Evolutionary conservation across 495 filamentous ascomycete species (phyloP), one percentile per base, ranked within the genome.

Genomic region (Beverwykella pulmonaria): DNA sequence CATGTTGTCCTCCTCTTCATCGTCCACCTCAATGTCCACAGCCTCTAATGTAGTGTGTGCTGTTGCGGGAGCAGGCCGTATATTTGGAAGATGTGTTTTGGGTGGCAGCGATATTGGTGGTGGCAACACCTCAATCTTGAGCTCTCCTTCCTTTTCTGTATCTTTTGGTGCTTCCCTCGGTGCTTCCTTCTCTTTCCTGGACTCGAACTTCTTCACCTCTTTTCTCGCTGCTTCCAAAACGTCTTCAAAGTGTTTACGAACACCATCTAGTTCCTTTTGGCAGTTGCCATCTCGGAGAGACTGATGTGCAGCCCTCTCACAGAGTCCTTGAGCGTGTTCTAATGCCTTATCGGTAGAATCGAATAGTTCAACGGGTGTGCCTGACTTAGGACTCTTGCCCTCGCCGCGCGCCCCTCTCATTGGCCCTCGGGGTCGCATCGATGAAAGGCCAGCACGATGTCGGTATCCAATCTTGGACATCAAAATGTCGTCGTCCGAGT

Each of bases 251-350:
- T 81, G 78, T 56, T 79, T 78, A 71, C 88, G 85, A 47, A 92
- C 89, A 27, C 85, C 86, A 14, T 82, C 78, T 17, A 95, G 82
- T 77, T 96, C 90, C 22, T 83, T 81, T 19, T 78, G 80, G 76
- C 92, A 97, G 63, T 93, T 87, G 22, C 92, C 92, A 57, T 90
- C 86, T 22, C 92, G 85, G 14, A 97, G 82, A 61, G 95, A 91
- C 73, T 94, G 90, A 74, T 93, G 92, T 1, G 92, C 92, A 15
- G 86, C 92, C 56, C 86, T 85, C 76, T 96, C 92, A 75, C 90
- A 95, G 71, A 92, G 83, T 50, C 81, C 83, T 72, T 96, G 90
- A 14, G 89, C 89, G 56, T 84, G 83, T 71, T 97, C 91, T 53
- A 97, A 80, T 1, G 86, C 83, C 72, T 86, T 88, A 69, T 95